A percentile compares a stretch with the other conserved stretches of the same genome.
These are phyloP conservation scores for Luffa aegyptiaca DNA, from an alignment of 306 rosid genomes.

Conservation along the genomic window DNA sequence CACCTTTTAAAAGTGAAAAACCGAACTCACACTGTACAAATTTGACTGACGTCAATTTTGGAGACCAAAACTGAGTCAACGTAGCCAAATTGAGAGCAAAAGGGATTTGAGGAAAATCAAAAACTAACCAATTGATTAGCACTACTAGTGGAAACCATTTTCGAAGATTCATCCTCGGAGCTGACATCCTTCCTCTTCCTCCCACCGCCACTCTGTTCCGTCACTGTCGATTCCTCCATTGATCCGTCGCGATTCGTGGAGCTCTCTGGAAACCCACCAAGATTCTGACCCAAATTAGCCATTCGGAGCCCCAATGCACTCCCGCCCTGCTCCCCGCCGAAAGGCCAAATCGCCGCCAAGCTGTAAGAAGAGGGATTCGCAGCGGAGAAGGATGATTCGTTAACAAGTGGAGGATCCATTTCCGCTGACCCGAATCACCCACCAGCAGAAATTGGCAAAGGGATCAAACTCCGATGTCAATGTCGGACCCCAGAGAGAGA, in stretches of 20 bases:
- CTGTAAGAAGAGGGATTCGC: conserved; percentile 60
- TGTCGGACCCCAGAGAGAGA: not conserved
- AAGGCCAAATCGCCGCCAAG: conserved; percentile 82
- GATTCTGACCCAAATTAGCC: conserved; percentile 20
- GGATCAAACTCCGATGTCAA: not conserved
- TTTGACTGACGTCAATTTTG: not conserved
- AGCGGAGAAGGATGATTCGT: conserved; percentile 68
- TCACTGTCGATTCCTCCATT: conserved; percentile 59
- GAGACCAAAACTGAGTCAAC: conserved; percentile 6
- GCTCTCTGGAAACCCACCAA: conserved; percentile 24
- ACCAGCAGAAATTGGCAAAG: conserved; percentile 4
- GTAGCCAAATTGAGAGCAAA: not conserved
- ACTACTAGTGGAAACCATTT: conserved; percentile 43
- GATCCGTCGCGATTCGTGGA: conserved; percentile 40
- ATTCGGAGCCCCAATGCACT: conserved; percentile 40
- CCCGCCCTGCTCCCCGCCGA: conserved; percentile 15
- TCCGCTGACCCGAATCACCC: conserved; percentile 14
- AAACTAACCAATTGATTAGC: conserved; percentile 50
- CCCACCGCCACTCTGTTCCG: conserved; percentile 41
- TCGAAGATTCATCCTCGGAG: conserved; percentile 64
- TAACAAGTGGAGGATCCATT: conserved; percentile 75
- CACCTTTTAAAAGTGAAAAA: not conserved
- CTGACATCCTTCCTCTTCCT: conserved; percentile 53
- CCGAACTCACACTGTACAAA: not conserved
- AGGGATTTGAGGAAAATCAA: not conserved